These are phyloP conservation scores for Neospora caninum DNA, from an alignment of 169 alveolate genomes.

Conservation along the genomic window DNA sequence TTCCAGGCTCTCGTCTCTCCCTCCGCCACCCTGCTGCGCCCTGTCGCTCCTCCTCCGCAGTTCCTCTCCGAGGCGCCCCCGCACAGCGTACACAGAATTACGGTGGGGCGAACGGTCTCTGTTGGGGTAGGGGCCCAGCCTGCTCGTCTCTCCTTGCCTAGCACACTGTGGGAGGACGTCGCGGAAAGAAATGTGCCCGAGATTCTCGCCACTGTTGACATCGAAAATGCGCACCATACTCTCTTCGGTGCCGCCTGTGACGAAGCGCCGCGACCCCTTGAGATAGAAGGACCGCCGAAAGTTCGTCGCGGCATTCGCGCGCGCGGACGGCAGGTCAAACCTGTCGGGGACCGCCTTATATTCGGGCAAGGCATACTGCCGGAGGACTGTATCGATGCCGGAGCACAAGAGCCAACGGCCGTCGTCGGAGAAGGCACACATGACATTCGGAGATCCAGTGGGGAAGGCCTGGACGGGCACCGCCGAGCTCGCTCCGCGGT, in stretches of 20 bases:
- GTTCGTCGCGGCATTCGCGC: slow-evolving; percentile 52
- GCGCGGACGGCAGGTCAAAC: slow-evolving; percentile 56
- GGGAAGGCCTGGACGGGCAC: slow-evolving; percentile 65
- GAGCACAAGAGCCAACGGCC: slow-evolving; percentile 67
- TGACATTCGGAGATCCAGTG: slow-evolving; percentile 71
- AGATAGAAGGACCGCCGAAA: slow-evolving; percentile 61
- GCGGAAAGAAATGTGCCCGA: background rate
- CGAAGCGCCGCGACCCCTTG: slow-evolving; percentile 41
- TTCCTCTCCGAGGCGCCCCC: too few species aligned
- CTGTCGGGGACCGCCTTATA: slow-evolving; percentile 30
- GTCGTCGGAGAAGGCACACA: slow-evolving; percentile 73
- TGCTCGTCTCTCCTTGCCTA: too few species aligned
- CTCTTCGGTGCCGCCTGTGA: slow-evolving; percentile 67
- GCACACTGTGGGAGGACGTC: background rate
- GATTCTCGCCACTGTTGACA: background rate
- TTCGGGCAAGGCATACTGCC: slow-evolving; percentile 60
- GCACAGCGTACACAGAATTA: too few species aligned
- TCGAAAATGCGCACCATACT: slow-evolving; percentile 47
- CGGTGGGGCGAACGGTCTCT: too few species aligned
- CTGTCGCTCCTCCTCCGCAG: too few species aligned
- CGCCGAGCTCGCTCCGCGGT: background rate
- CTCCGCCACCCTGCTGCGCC: too few species aligned
- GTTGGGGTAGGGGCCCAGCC: too few species aligned
- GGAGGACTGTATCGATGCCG: slow-evolving; percentile 64
- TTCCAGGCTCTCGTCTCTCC: too few species aligned